Conservation (phyloP, 2,329 filamentous ascomycete genomes). For the Exserohilum rostratum region DNA sequence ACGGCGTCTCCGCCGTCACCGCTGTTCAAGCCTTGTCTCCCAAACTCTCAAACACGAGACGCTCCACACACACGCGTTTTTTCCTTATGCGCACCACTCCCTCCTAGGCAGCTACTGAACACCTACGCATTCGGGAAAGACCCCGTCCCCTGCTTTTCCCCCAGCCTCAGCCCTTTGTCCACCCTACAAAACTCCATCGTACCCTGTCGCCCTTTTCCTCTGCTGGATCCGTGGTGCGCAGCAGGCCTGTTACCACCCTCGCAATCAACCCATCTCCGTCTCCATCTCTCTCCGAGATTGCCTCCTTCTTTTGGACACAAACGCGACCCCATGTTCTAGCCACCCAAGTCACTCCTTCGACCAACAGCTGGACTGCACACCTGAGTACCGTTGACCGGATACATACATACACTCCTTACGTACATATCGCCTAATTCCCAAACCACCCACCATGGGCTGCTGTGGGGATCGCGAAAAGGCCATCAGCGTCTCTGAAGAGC, state of each 20-base stretch:
- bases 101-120: slow-evolving; percentile 24
- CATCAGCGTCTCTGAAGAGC: slow-evolving; percentile 50
- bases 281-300: slow-evolving; percentile 3
- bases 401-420: slow-evolving; percentile 21
- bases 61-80: slow-evolving; percentile 31
- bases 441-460: slow-evolving; percentile 41
- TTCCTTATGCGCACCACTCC: slow-evolving; percentile 38
- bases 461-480: slow-evolving; percentile 49
- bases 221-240: slow-evolving; percentile 44
- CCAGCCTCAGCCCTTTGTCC: slow-evolving; percentile 21
- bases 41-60: slow-evolving; percentile 35
- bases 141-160: slow-evolving; percentile 12
- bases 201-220: slow-evolving; percentile 39
- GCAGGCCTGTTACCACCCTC: slow-evolving; percentile 47
- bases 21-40: slow-evolving; percentile 33
- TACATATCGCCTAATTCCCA: slow-evolving; percentile 35
- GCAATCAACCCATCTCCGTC: slow-evolving; percentile 16
- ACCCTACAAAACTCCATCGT: slow-evolving; percentile 24
- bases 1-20: slow-evolving; percentile 28
- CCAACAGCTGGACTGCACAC: slow-evolving; percentile 46
- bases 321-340: slow-evolving; percentile 33
- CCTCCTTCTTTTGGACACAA: neutral
- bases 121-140: slow-evolving; percentile 15
- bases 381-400: slow-evolving; percentile 44
- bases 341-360: slow-evolving; percentile 39